Percentiles rank a stretch among this genome's conserved stretches.
These are phyloP conservation scores for Blastocystis sp. DNA, from an alignment of 352 stramenopile genomes.

Conservation along the genomic window DNA sequence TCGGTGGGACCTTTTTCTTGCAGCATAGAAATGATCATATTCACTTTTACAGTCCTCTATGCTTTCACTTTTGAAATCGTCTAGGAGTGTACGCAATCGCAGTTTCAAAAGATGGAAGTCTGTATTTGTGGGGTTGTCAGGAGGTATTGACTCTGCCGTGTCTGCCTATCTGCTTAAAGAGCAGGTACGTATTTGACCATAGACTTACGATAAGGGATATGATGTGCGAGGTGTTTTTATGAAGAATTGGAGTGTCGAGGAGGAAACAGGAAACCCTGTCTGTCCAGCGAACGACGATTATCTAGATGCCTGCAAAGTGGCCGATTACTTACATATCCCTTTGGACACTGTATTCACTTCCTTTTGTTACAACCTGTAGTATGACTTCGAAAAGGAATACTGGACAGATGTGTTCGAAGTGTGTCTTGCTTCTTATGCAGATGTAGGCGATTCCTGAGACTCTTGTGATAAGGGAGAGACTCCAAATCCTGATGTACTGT, in stretches of 20 bases:
- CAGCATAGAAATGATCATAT: background rate
- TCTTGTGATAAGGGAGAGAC: slow-evolving; percentile 69
- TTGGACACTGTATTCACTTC: slow-evolving; percentile 67
- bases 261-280: slow-evolving; percentile 77
- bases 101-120: background rate
- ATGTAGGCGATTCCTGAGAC: slow-evolving; percentile 59
- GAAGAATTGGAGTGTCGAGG: slow-evolving; percentile 92
- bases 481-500: slow-evolving; percentile 86
- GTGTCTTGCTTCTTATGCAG: slow-evolving; percentile 80
- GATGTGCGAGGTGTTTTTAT: slow-evolving; percentile 92
- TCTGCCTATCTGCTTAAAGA: slow-evolving; percentile 80
- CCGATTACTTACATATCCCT: slow-evolving; percentile 80
- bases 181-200: background rate
- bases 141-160: slow-evolving; percentile 94
- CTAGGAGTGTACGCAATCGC: background rate
- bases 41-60: too few species aligned
- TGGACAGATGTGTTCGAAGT: slow-evolving; percentile 93
- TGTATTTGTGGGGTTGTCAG: slow-evolving; percentile 91
- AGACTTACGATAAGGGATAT: slow-evolving; percentile 69
- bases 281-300: slow-evolving; percentile 83
- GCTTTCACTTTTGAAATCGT: background rate
- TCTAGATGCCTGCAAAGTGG: slow-evolving; percentile 82
- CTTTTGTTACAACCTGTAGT: slow-evolving; percentile 67
- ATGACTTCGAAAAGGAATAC: slow-evolving; percentile 86
- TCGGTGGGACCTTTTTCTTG: slow-evolving; percentile 59